These are phyloP conservation scores for Linum usitatissimum DNA, from an alignment of 345 rosid genomes.

Conservation along the genomic window DNA sequence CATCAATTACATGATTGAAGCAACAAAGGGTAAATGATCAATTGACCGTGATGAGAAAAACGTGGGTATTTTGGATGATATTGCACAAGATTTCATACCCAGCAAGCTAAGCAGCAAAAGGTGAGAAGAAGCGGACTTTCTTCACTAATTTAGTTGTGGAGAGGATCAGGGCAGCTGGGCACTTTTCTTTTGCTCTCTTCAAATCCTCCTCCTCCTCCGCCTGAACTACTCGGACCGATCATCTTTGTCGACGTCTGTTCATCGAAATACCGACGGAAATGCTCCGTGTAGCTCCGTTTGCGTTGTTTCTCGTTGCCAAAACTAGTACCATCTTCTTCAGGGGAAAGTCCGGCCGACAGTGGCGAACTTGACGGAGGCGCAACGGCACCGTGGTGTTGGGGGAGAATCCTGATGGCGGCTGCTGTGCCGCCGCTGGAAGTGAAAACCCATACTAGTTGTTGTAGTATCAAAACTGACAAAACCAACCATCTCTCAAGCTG, in stretches of 20 bases:
- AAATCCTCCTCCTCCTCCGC: constrained; percentile 29
- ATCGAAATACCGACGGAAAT: constrained; percentile 31
- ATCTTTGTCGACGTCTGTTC: constrained; percentile 26
- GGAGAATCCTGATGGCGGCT: constrained; percentile 40
- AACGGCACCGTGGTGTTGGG: constrained; percentile 17
- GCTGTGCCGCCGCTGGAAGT: constrained; percentile 23
- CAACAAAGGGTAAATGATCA: constrained; percentile 1
- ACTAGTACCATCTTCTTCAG: background rate
- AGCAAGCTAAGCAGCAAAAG: background rate
- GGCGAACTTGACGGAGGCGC: background rate
- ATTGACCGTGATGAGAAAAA: constrained; percentile 28
- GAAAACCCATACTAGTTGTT: constrained; percentile 27
- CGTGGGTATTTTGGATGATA: constrained; percentile 51
- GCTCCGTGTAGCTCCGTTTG: constrained; percentile 13
- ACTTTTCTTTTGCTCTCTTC: constrained; percentile 56
- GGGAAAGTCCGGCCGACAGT: background rate
- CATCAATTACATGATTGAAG: constrained; percentile 10
- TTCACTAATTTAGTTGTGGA: constrained; percentile 52
- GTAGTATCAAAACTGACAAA: constrained; percentile 17
- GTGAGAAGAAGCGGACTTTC: background rate
- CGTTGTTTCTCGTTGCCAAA: background rate
- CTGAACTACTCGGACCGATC: constrained; percentile 20
- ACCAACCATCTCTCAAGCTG: constrained; percentile 10
- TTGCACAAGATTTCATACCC: background rate
- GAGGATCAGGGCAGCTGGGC: constrained; percentile 93